phyloP scores from a whole-genome alignment of 129 eudicot genomes.

The Scalesia atractyloides region DNA sequence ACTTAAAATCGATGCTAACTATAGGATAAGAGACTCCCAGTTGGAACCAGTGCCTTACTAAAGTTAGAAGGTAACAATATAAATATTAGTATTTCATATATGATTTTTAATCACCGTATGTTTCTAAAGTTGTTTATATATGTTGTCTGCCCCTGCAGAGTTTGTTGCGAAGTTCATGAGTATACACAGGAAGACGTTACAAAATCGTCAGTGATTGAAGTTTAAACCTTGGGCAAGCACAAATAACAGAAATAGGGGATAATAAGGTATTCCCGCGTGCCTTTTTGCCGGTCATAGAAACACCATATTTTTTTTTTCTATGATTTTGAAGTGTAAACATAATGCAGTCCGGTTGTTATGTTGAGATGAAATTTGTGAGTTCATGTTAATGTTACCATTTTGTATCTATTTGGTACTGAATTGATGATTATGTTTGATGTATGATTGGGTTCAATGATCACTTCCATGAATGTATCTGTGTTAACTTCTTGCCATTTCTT shows the following conservation, averaged over 20 bases:
- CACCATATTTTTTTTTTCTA: background rate
- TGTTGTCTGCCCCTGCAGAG: slow-evolving; percentile 44
- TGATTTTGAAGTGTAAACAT: slow-evolving; percentile 15
- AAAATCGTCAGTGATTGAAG: slow-evolving; percentile 44
- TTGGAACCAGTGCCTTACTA: slow-evolving; percentile 70
- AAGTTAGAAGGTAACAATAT: slow-evolving; percentile 70
- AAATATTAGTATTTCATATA: background rate
- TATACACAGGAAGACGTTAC: slow-evolving; percentile 65
- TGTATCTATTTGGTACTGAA: slow-evolving; percentile 22
- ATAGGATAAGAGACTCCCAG: slow-evolving; percentile 86
- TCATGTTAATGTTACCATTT: slow-evolving; percentile 15
- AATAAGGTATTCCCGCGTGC: slow-evolving; percentile 25
- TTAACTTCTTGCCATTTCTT: background rate
- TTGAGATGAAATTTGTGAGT: slow-evolving; percentile 31
- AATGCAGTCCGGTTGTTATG: slow-evolving; percentile 19
- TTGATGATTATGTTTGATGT: slow-evolving; percentile 28
- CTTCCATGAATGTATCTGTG: background rate
- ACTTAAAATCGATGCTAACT: slow-evolving; percentile 4
- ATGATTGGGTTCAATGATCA: slow-evolving; percentile 14
- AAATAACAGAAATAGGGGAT: slow-evolving; percentile 23
- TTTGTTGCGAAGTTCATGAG: slow-evolving; percentile 85
- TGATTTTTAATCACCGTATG: background rate
- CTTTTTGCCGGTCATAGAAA: slow-evolving; percentile 21
- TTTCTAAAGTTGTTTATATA: background rate
- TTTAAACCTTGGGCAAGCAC: background rate